phyloP scores from a whole-genome alignment of 352 stramenopile species.

The Phytophthora constricta region DNA sequence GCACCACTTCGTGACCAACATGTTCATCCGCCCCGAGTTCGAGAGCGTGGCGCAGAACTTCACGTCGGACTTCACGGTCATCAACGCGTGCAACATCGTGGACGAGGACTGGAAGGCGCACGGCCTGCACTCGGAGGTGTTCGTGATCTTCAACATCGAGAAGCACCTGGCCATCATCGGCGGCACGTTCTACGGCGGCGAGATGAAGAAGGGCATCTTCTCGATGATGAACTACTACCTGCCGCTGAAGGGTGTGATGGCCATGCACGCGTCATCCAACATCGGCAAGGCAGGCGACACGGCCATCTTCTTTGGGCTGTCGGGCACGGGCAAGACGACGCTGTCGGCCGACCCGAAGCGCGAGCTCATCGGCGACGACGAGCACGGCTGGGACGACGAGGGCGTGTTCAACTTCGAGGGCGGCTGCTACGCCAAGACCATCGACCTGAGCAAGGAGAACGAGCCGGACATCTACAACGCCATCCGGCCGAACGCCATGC shows the following conservation, averaged over 20 bases:
- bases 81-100: slow-evolving; percentile 96
- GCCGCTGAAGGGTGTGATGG: slow-evolving; percentile 94
- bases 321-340: slow-evolving; percentile 91
- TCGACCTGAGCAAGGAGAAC: slow-evolving; percentile 95
- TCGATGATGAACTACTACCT: slow-evolving; percentile 99
- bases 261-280: slow-evolving; percentile 99
- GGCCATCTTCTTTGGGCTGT: slow-evolving; percentile 98
- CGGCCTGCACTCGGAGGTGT: slow-evolving; percentile 95
- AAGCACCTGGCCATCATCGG: slow-evolving; percentile 95
- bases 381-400: slow-evolving; percentile 98
- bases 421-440: slow-evolving; percentile 99
- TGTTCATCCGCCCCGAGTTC: slow-evolving; percentile 93
- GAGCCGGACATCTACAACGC: slow-evolving; percentile 98
- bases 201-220: slow-evolving; percentile 99
- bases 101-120: slow-evolving; percentile 95
- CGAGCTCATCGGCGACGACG: slow-evolving; percentile 81
- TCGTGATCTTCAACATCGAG: slow-evolving; percentile 97
- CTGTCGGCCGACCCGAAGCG: slow-evolving; percentile 91
- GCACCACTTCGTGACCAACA: slow-evolving; percentile 98
- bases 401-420: slow-evolving; percentile 99
- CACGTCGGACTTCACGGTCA: slow-evolving; percentile 97
- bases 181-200: slow-evolving; percentile 96
- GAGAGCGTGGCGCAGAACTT: slow-evolving; percentile 91
- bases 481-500: slow-evolving; percentile 95
- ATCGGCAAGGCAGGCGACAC: slow-evolving; percentile 96